Conservation (phyloP, 129 eudicot genomes). For the Flaveria ramosissima region DNA sequence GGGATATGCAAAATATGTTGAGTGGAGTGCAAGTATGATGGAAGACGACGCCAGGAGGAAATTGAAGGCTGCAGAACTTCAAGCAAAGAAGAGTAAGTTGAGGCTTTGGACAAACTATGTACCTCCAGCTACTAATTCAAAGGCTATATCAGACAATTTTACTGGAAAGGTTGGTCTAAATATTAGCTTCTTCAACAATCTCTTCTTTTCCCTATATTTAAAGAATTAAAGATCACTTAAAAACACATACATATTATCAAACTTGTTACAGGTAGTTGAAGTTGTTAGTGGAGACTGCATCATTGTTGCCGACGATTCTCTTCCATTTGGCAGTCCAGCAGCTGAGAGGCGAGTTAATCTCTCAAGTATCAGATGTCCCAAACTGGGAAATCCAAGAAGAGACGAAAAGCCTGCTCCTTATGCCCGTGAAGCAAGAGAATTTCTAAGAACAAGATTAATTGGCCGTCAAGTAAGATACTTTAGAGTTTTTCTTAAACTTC, state of each 20-base stretch:
- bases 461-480: constrained; percentile 66
- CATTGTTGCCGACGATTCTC: constrained; percentile 88
- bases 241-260: too few relatives aligned
- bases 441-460: constrained; percentile 66
- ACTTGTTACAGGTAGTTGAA: constrained; percentile 72
- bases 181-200: not conserved
- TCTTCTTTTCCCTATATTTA: constrained; percentile 5
- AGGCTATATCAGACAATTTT: constrained; percentile 91
- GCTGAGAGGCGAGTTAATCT: constrained; percentile 98
- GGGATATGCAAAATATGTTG: constrained; percentile 96
- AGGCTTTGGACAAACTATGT: constrained; percentile 92
- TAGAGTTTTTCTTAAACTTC: not conserved
- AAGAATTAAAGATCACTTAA: not conserved
- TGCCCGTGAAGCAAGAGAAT: constrained; percentile 95
- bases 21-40: constrained; percentile 93
- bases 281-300: constrained; percentile 96
- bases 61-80: constrained; percentile 80
- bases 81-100: constrained; percentile 78
- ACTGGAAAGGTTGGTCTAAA: constrained; percentile 73
- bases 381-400: constrained; percentile 85
- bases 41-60: constrained; percentile 75
- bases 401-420: constrained; percentile 76
- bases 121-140: constrained; percentile 88
- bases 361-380: constrained; percentile 91
- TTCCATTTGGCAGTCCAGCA: constrained; percentile 89